Base-by-base conservation (phyloP, 1,284 basidiomycete genomes). In the Golubevia sp. region DNA sequence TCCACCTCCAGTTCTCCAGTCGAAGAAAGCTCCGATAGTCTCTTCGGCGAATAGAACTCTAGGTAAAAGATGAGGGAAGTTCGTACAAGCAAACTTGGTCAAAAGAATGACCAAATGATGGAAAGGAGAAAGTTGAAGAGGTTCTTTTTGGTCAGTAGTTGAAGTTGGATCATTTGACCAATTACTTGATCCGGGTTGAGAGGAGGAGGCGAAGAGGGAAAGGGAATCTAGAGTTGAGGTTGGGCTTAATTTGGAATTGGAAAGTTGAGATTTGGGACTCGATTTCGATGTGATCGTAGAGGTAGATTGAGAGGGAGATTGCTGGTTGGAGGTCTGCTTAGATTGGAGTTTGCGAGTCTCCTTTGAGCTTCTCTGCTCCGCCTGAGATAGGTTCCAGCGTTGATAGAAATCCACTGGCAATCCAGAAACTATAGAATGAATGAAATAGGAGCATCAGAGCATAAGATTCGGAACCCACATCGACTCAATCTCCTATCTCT, bases 1-100 rank as follows among this genome's bases (percentile, higher is more conserved):
- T 20, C 60, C 60, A 3, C 80, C 77, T 26, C 80, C 80, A 15
- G 77, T 79, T 49, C 77, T 66, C 80, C 80, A 83, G 27, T 73
- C 65, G 6, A 83, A 74, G 8, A 83, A 65, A 0, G 78, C 77
- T 11, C 72, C 76, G 27, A 75, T 77, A n/a, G 80, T 80, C 61
- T 80, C 76, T 50, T 78, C 70, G 20, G 79, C 74, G 38, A 83
- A 74, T 2, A 78, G 64, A 20, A 83, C 70, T 24, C 80, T 68
- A 1, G 80, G 79, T 1, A 82, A 59, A 5, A 82, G 68, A 52
- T 73, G 78, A 1, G 80, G 80, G 51, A 82, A 77, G 63, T 69
- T 74, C 38, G 59, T 60, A 63, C 73, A 83, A 2, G 75, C 74
- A 57, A 79, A 79, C n/a, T 72, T 55, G 23, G 70, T 68, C 38